Evolutionary conservation across 1,284 basidiomycete species (phyloP), one percentile per base, ranked within the genome.

Genomic region (Leccinum pachyderme): DNA sequence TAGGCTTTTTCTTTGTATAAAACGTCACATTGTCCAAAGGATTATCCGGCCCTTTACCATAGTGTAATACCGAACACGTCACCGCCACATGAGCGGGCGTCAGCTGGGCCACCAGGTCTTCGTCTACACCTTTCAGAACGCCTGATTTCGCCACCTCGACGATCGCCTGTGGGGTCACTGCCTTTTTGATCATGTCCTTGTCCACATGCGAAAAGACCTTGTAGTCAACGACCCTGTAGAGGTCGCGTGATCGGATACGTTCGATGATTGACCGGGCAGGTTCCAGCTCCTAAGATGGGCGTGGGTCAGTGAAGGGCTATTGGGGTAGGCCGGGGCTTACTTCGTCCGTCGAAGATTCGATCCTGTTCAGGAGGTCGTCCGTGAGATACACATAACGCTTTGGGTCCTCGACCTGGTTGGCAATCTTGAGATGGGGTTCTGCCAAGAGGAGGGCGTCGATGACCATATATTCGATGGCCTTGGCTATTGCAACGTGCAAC

Each of bases 381-480:
- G 86, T 89, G 1, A 92, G 75, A 58, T 78, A 71, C 3, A 90
- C 63, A 53, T 81, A 91, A 54, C 77, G 75, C 47, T 80, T 73
- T 0, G 88, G 83, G 31, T 84, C 65, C 41, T 76, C 69, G n/a
- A 91, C 78, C 2, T 75, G 72, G 1, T 77, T 66, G 0, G 86
- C 80, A 53, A 91, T 81, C 43, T 82, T 75, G 65, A 91, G 67
- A 56, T 77, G 57, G 0, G 81, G 79, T 41, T 92, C 86, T 0
- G 90, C 90, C 0, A 72, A 70, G 1, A 85, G 72, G 8, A 92
- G 75, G 0, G 79, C 87, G 61, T 92, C 90, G 4, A 89, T 76
- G 24, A 92, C 75, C 89, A 91, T 92, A 63, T 84, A 81, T 64
- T 91, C 90, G 52, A 92, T 84, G 0, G 87, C 82, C 60, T 81